Evolutionary conservation across 805 yeast species (phyloP).

Genomic region (Henningerozyma blattae): DNA sequence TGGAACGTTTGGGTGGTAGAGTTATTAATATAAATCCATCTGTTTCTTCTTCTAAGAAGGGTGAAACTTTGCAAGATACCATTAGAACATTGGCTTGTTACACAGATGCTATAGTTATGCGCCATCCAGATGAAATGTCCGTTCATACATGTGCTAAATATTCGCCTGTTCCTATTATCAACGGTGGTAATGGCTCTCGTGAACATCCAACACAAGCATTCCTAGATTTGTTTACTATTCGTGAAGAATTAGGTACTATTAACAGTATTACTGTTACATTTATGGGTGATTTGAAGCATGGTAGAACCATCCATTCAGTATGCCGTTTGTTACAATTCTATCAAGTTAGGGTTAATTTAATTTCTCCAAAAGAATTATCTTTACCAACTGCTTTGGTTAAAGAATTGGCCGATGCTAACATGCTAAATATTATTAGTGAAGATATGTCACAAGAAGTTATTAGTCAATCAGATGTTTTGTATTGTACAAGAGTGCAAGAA

Average conservation of each 20-base stretch:
- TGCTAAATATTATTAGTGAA: slow-evolving; percentile 64
- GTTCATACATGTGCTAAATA: slow-evolving; percentile 92
- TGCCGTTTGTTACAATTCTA: slow-evolving; percentile 83
- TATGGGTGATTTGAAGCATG: slow-evolving; percentile 97
- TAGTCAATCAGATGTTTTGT: slow-evolving; percentile 84
- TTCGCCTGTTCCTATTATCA: slow-evolving; percentile 93
- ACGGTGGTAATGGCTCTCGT: slow-evolving; percentile 95
- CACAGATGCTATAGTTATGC: slow-evolving; percentile 91
- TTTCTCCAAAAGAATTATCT: slow-evolving; percentile 78
- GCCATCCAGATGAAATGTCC: slow-evolving; percentile 90
- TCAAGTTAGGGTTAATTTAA: slow-evolving; percentile 85
- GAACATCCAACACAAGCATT: slow-evolving; percentile 99
- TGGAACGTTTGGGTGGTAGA: slow-evolving; percentile 99
- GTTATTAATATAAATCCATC: slow-evolving; percentile 78
- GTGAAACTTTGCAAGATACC: slow-evolving; percentile 96
- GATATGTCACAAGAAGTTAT: slow-evolving; percentile 75
- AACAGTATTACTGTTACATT: slow-evolving; percentile 96
- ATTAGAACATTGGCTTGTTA: slow-evolving; percentile 89
- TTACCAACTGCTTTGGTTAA: slow-evolving; percentile 66
- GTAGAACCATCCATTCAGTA: slow-evolving; percentile 96
- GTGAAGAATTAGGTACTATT: slow-evolving; percentile 98
- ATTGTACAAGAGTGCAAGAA: slow-evolving; percentile 97
- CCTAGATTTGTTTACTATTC: slow-evolving; percentile 91
- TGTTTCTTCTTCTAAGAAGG: slow-evolving; percentile 93
- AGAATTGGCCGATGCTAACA: slow-evolving; percentile 51